Percentiles rank a stretch among this genome's conserved stretches.
Conservation (phyloP, 1,139 yeast species). For the Yamadazyma membranifaciens region DNA sequence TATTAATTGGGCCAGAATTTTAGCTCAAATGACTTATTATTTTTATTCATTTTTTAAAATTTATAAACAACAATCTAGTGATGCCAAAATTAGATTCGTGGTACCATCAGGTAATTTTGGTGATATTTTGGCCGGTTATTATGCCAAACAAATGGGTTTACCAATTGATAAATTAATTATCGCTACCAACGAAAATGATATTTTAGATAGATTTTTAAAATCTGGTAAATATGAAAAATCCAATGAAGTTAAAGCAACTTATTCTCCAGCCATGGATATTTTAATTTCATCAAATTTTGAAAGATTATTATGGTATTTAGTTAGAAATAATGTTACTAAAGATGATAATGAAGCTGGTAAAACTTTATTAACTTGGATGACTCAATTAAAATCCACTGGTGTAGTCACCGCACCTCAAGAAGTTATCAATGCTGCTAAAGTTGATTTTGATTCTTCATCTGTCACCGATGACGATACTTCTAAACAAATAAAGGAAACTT, state of each 20-base stretch:
- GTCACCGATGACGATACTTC: slow-evolving; percentile 78
- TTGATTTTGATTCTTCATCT: slow-evolving; percentile 73
- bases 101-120: slow-evolving; percentile 99
- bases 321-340: slow-evolving; percentile 62
- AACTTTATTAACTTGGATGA: slow-evolving; percentile 74
- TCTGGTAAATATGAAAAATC: slow-evolving; percentile 79
- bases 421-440: slow-evolving; percentile 64
- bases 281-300: slow-evolving; percentile 93
- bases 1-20: slow-evolving; percentile 97
- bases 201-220: slow-evolving; percentile 86
- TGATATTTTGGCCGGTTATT: slow-evolving; percentile 94
- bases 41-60: slow-evolving; percentile 82
- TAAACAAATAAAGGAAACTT: slow-evolving; percentile 69
- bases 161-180: slow-evolving; percentile 84
- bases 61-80: background rate
- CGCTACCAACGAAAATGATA: slow-evolving; percentile 95
- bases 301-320: slow-evolving; percentile 91
- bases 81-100: slow-evolving; percentile 60
- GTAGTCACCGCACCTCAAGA: slow-evolving; percentile 67
- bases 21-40: slow-evolving; percentile 96
- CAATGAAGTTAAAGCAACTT: slow-evolving; percentile 75
- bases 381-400: slow-evolving; percentile 70
- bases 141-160: slow-evolving; percentile 92
- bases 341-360: slow-evolving; percentile 73
- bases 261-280: slow-evolving; percentile 98